Evolutionary conservation across 768 basidiomycete genomes (phyloP), one percentile per base, ranked within the genome.

Genomic region (Tricholomella constricta): DNA sequence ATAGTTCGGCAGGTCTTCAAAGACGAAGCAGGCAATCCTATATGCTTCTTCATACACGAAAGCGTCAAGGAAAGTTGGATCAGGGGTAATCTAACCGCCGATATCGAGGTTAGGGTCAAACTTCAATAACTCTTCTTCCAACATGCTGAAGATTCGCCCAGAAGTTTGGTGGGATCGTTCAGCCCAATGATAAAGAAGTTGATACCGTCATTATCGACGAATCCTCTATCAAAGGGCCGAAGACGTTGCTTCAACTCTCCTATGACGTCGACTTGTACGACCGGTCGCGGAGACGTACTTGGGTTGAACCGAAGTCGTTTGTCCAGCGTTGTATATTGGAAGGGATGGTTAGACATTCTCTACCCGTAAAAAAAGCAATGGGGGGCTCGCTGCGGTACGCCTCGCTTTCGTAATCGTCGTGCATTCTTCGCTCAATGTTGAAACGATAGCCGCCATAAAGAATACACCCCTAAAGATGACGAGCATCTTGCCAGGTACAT

Each of bases 381-480:
- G 62, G 62, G 11, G 64, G 64, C 22, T 22, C 38, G 27, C 17
- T 47, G 4, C 23, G 37, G 40, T 42, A 25, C 23, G 36, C 26
- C 22, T 14, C 45, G 47, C 51, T 57, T 15, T 32, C 37, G 17
- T n/a, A 11, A 5, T 48, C n/a, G n/a, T 14, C 15, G 12, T 6
- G 20, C 44, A 19, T 6, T 22, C 12, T 19, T 25, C 15, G 27
- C 27, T 31, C 4, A 8, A 15, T 10, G 23, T 38, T 27, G 26
- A 22, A 37, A 31, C 25, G 2, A 0, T 26, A 57, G 52, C 56
- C 57, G 64, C 7, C 70, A 72, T 20, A 57, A 27, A 2, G 41
- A 50, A 32, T 81, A 70, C 43, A 77, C 78, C 0, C 9, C 35
- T 6, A 65, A 70, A 12, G 78, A 82, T 27, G 77, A 77, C 26